These are phyloP conservation scores for Colletotrichum camelliae DNA, from an alignment of 2,329 filamentous ascomycete genomes.

Conservation along the genomic window DNA sequence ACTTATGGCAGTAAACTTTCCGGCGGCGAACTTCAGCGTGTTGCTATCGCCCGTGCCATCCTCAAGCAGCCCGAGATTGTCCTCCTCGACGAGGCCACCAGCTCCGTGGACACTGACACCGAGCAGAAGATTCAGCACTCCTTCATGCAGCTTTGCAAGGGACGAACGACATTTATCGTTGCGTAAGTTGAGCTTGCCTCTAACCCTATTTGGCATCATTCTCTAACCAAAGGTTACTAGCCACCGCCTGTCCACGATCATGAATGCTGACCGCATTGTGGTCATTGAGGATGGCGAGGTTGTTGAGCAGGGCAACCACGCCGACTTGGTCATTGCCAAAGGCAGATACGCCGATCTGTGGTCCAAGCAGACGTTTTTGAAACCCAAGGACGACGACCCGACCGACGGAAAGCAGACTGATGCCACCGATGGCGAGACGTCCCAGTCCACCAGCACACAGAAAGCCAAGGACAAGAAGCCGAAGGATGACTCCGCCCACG, in stretches of 20 bases:
- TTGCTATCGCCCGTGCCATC: constrained; percentile 74
- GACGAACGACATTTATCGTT: constrained; percentile 71
- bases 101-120: constrained; percentile 74
- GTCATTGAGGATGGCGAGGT: constrained; percentile 68
- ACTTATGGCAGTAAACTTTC: constrained; percentile 59
- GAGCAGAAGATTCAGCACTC: constrained; percentile 71
- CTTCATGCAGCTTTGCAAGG: constrained; percentile 61
- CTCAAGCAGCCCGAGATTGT: constrained; percentile 78
- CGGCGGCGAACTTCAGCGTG: constrained; percentile 69
- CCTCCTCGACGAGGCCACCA: constrained; percentile 80
- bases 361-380: constrained; percentile 66
- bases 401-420: not conserved
- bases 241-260: constrained; percentile 73
- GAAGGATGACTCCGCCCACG: constrained; percentile 33
- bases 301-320: constrained; percentile 67
- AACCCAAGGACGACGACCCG: constrained; percentile 44
- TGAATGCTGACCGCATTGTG: constrained; percentile 71
- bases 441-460: constrained; percentile 39
- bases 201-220: no score
- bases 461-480: constrained; percentile 19
- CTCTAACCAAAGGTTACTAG: constrained; percentile 37
- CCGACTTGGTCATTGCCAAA: constrained; percentile 59
- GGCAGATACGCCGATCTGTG: constrained; percentile 70
- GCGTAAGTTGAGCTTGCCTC: constrained; percentile 50
- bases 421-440: constrained; percentile 42